phyloP scores from a whole-genome alignment of 148 eudicot species.

The Arbutus unedo region DNA sequence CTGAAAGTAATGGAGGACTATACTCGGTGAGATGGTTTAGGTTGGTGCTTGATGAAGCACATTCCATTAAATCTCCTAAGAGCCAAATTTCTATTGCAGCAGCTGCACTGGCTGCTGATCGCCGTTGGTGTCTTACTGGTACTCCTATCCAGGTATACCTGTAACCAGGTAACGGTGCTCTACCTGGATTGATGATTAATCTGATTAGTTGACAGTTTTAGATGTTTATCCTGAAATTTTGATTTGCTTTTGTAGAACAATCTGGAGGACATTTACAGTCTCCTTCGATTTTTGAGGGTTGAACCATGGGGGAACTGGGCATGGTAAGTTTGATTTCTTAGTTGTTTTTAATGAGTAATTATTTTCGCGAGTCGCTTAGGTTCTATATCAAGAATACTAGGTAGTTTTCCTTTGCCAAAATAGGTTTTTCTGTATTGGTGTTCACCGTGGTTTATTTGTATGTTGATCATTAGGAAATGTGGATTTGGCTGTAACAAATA shows the following conservation, averaged over 20 bases:
- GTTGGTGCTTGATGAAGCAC: constrained; percentile 97
- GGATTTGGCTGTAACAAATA: not conserved
- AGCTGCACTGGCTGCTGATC: constrained; percentile 71
- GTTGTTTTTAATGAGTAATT: not conserved
- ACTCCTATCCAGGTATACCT: constrained; percentile 90
- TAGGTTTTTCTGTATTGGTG: not conserved
- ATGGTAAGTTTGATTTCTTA: constrained; percentile 52
- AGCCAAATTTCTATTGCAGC: constrained; percentile 92
- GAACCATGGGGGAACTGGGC: constrained; percentile 99
- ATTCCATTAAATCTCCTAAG: constrained; percentile 85
- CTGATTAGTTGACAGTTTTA: not conserved
- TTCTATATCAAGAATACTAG: not conserved
- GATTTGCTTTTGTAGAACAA: constrained; percentile 62
- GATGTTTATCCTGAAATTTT: constrained; percentile 21
- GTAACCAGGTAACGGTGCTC: not conserved
- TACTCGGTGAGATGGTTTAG: constrained; percentile 85
- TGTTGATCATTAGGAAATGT: not conserved
- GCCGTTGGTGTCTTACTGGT: constrained; percentile 98
- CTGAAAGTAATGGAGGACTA: constrained; percentile 72
- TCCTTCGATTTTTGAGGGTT: constrained; percentile 87
- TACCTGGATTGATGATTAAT: not conserved
- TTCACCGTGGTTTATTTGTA: not conserved
- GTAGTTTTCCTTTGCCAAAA: not conserved
- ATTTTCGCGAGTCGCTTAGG: not conserved
- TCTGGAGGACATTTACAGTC: constrained; percentile 89